A percentile compares a stretch with the other conserved stretches of the same genome.
Evolutionary conservation across 1,284 basidiomycete species (phyloP).

Genomic region (Fistulinella staudtii): DNA sequence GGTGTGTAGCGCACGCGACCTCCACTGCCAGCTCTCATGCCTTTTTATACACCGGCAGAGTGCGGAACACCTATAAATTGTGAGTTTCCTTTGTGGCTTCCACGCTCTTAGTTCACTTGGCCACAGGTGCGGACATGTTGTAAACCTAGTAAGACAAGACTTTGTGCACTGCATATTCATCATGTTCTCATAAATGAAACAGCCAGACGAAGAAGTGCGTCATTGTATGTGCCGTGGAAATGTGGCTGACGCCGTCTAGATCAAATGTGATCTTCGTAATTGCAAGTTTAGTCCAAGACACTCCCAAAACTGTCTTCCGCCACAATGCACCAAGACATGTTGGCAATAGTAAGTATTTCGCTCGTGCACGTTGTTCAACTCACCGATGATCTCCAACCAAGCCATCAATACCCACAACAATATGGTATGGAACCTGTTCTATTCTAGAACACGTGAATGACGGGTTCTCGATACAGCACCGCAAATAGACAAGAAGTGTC

Average conservation of each 20-base stretch:
- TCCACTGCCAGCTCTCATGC: constrained; percentile 4
- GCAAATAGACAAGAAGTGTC: constrained; percentile 33
- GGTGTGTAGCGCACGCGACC: constrained; percentile 17
- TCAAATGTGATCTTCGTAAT: constrained; percentile 54
- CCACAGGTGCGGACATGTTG: constrained; percentile 55
- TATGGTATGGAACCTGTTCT: constrained; percentile 44
- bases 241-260: constrained; percentile 37
- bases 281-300: constrained; percentile 68
- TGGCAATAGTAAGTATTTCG: constrained; percentile 64
- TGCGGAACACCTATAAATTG: constrained; percentile 49
- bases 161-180: constrained; percentile 11
- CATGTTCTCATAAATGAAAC: constrained; percentile 2
- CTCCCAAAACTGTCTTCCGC: constrained; percentile 46
- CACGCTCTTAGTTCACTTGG: constrained; percentile 6
- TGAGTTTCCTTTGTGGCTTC: constrained; percentile 23
- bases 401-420: constrained; percentile 65
- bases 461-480: constrained; percentile 38
- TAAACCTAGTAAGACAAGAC: constrained; percentile 45
- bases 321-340: constrained; percentile 52
- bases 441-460: constrained; percentile 46
- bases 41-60: constrained; percentile 37
- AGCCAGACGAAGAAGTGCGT: constrained; percentile 64
- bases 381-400: constrained; percentile 26
- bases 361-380: constrained; percentile 4
- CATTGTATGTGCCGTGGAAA: background rate